These are phyloP conservation scores for Fusarium verticillioides DNA, from an alignment of 2,329 filamentous ascomycete species.

Conservation along the genomic window DNA sequence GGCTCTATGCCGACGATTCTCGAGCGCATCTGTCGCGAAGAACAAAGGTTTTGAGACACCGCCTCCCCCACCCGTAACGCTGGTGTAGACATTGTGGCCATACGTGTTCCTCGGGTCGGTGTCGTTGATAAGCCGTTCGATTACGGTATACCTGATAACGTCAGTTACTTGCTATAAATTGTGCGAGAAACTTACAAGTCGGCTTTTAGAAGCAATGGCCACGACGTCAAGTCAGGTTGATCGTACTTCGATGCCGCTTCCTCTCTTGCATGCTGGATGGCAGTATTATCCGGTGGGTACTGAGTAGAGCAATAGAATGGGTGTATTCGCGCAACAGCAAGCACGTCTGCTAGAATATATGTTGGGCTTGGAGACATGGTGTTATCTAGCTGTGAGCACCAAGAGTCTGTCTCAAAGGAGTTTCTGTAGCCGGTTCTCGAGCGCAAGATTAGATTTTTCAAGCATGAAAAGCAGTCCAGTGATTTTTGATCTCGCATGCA, in stretches of 20 bases:
- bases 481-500: not conserved
- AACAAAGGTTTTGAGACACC: constrained; percentile 48
- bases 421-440: fast-evolving
- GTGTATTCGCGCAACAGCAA: constrained; percentile 50
- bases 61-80: constrained; percentile 54
- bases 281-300: constrained; percentile 47
- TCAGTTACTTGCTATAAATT: not conserved
- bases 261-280: constrained; percentile 14
- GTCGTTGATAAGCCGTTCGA: constrained; percentile 52
- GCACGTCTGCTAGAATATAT: constrained; percentile 45
- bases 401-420: not conserved
- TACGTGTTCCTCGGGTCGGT: constrained; percentile 49
- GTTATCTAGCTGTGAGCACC: fast-evolving
- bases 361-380: not conserved
- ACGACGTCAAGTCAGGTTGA: not conserved
- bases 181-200: constrained; percentile 34
- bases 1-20: constrained; percentile 55
- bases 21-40: constrained; percentile 53
- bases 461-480: no score
- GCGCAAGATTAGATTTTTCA: fast-evolving
- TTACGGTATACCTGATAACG: constrained; percentile 46
- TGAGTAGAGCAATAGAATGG: constrained; percentile 48
- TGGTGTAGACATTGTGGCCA: constrained; percentile 52
- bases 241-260: not conserved
- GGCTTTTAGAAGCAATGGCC: constrained; percentile 37